Conservation (phyloP, 192 early-diverging fungal genomes). For the Chytriomyces sp. region DNA sequence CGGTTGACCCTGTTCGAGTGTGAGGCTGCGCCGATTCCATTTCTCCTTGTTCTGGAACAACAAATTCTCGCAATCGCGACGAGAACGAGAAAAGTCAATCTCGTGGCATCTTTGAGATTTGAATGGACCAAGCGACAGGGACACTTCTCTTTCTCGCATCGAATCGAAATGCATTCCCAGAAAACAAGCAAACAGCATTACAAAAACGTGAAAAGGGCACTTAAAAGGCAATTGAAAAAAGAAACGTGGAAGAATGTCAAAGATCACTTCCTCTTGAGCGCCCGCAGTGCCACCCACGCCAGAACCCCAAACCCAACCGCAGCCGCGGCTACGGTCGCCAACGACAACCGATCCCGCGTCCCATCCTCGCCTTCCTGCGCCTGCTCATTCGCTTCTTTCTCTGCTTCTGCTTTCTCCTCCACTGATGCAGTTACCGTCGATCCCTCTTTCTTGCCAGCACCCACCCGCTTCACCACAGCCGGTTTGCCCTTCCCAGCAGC, state of each 20-base stretch:
- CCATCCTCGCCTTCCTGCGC: background rate
- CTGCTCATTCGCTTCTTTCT: background rate
- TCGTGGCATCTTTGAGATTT: too few species aligned
- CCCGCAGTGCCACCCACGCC: background rate
- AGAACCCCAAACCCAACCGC: constrained; percentile 7
- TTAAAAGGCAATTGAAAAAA: background rate
- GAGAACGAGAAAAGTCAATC: too few species aligned
- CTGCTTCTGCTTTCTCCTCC: background rate
- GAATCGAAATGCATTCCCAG: too few species aligned
- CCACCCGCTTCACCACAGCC: background rate
- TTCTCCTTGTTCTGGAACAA: background rate
- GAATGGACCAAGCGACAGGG: too few species aligned
- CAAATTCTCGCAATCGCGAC: too few species aligned
- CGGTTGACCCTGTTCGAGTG: background rate
- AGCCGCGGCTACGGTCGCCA: background rate
- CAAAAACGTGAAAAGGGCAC: background rate
- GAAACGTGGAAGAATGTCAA: too few species aligned
- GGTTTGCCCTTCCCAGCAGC: background rate
- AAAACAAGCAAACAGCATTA: background rate
- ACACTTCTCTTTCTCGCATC: too few species aligned
- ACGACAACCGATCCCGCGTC: background rate
- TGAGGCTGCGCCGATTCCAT: background rate
- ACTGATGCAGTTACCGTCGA: background rate
- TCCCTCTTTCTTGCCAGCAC: background rate
- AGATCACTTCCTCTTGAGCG: background rate